Conservation (phyloP, 768 basidiomycete genomes). For the Tubosaeta sp. region DNA sequence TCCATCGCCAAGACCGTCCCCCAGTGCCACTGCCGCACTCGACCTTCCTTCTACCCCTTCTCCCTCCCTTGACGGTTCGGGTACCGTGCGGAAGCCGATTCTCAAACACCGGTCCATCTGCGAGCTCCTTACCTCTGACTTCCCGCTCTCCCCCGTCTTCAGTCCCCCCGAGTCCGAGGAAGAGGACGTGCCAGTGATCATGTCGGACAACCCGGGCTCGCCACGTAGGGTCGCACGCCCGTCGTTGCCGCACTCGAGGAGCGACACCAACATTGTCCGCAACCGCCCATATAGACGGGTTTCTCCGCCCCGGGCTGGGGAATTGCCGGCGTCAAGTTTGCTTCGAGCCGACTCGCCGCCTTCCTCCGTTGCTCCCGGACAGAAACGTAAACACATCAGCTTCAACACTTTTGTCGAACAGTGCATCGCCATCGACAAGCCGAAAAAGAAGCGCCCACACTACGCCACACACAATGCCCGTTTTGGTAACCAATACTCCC, state of each 20-base stretch:
- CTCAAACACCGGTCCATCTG: slow-evolving; percentile 92
- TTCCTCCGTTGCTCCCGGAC: slow-evolving; percentile 14
- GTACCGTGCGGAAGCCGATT: slow-evolving; percentile 69
- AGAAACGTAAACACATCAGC: slow-evolving; percentile 84
- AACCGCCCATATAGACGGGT: slow-evolving; percentile 50
- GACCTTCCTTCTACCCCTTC: slow-evolving; percentile 35
- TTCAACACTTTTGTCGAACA: slow-evolving; percentile 99
- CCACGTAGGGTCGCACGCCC: slow-evolving; percentile 38
- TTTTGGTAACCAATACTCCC: slow-evolving; percentile 28
- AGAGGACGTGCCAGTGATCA: slow-evolving; percentile 21
- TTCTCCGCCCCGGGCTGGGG: slow-evolving; percentile 62
- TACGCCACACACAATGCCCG: slow-evolving; percentile 13
- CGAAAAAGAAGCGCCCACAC: slow-evolving; percentile 33
- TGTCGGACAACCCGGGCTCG: slow-evolving; percentile 19
- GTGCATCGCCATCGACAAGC: slow-evolving; percentile 86
- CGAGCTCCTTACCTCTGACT: slow-evolving; percentile 79
- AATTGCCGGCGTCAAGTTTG: slow-evolving; percentile 8
- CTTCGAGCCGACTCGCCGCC: slow-evolving; percentile 19
- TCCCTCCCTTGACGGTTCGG: slow-evolving; percentile 13
- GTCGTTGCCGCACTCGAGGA: slow-evolving; percentile 74
- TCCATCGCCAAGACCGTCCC: slow-evolving; percentile 50
- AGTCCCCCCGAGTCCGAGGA: slow-evolving; percentile 56
- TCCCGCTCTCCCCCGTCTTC: slow-evolving; percentile 59
- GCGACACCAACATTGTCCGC: slow-evolving; percentile 75
- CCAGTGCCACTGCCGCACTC: slow-evolving; percentile 33